Percentiles rank a stretch among this genome's conserved stretches.
phyloP scores from a whole-genome alignment of 108 stramenopile species.

The Cyclotella sp. region DNA sequence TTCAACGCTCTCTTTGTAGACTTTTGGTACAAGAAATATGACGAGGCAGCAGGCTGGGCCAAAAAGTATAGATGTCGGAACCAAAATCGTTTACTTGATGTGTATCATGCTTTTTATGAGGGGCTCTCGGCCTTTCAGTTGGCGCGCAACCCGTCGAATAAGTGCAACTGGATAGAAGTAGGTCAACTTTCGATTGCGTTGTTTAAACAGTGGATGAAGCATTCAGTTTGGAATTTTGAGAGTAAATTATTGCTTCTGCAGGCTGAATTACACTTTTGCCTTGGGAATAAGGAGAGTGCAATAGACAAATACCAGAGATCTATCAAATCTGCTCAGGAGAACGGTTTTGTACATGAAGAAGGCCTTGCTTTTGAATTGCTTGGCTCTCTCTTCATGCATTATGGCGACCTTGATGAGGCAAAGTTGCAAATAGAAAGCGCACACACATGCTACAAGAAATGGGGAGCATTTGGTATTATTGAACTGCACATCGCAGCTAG shows the following conservation, averaged over 20 bases:
- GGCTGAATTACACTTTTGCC: slow-evolving; percentile 5
- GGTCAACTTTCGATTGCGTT: background rate
- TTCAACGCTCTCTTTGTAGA: background rate
- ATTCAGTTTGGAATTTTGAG: slow-evolving; percentile 14
- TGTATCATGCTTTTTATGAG: slow-evolving; percentile 17
- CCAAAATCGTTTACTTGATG: background rate
- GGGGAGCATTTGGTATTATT: slow-evolving; percentile 13
- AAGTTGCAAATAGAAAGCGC: background rate
- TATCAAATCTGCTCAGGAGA: background rate
- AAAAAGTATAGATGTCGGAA: background rate
- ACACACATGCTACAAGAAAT: background rate
- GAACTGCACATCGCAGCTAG: no score
- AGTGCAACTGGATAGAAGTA: background rate
- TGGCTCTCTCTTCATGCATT: background rate
- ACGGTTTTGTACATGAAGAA: slow-evolving; percentile 16
- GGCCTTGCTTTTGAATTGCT: slow-evolving; percentile 18
- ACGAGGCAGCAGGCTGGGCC: background rate
- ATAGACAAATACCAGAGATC: background rate
- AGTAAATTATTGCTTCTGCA: slow-evolving; percentile 6
- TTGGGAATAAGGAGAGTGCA: background rate
- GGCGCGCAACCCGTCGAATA: background rate
- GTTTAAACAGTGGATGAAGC: background rate
- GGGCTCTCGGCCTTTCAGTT: slow-evolving; percentile 1
- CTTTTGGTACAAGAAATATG: slow-evolving; percentile 15
- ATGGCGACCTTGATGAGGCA: background rate